Conservation (phyloP, 2,329 filamentous ascomycete species). For the Aspergillus sp. region DNA sequence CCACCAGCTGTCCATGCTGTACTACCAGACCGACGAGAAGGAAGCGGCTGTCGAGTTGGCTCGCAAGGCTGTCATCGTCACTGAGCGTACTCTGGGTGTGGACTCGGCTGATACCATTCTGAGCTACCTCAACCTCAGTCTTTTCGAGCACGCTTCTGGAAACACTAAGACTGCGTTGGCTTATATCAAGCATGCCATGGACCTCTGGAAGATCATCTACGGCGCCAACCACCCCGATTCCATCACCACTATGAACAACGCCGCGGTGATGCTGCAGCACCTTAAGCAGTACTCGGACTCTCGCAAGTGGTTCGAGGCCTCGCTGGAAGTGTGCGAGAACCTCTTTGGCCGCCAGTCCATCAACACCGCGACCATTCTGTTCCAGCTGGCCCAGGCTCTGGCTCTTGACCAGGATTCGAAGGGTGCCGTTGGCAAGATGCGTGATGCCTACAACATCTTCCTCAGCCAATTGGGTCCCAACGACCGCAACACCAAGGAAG, state of each 20-base stretch:
- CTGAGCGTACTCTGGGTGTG: constrained; percentile 88
- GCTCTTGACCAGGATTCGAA: constrained; percentile 96
- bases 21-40: constrained; percentile 98
- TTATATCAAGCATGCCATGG: constrained; percentile 88
- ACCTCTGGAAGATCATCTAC: constrained; percentile 97
- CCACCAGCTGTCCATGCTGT: constrained; percentile 91
- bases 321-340: constrained; percentile 81
- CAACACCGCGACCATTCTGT: constrained; percentile 90
- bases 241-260: constrained; percentile 98
- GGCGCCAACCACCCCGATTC: constrained; percentile 92
- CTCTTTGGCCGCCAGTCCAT: constrained; percentile 88
- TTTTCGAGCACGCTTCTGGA: constrained; percentile 90
- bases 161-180: constrained; percentile 85
- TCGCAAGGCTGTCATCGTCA: constrained; percentile 93
- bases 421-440: constrained; percentile 87
- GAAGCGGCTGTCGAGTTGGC: constrained; percentile 91
- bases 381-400: constrained; percentile 94
- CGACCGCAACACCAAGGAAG: constrained; percentile 97
- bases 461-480: constrained; percentile 79
- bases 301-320: constrained; percentile 93
- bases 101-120: constrained; percentile 93
- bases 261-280: constrained; percentile 95
- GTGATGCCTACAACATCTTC: constrained; percentile 96
- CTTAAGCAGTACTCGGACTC: constrained; percentile 95
- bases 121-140: constrained; percentile 90